Evolutionary conservation across 768 basidiomycete genomes (phyloP), one percentile per base, ranked within the genome.

Genomic region (Lactarius vividus): DNA sequence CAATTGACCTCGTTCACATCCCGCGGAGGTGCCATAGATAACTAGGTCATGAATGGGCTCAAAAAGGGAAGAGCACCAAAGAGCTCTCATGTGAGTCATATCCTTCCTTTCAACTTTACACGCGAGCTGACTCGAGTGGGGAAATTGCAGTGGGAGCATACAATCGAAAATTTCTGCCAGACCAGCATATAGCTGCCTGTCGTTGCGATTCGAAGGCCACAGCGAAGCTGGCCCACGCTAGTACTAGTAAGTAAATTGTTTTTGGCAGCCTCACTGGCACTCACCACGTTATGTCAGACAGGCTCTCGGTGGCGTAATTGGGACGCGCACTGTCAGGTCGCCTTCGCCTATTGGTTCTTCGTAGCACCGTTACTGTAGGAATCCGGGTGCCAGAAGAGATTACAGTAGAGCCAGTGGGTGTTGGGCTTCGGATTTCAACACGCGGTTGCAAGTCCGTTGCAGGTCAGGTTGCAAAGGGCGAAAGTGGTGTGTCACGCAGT

Each of bases 51-150:
- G 13, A 49, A 23, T 35, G 35, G 42, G 18, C 23, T 28, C 18
- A 58, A 57, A 60, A 35, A 29, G 55, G 56, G 33, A 57, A 39
- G 16, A 33, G 35, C 20, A n/a, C 29, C n/a, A 8, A 31, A 9
- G 55, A 15, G 26, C 18, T 7, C 23, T 16, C 39, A n/a, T n/a
- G n/a, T n/a, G n/a, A n/a, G n/a, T n/a, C n/a, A 57, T 44, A 26
- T 20, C 37, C 40, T 16, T 39, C 11, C 20, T 23, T 40, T 37
- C n/a, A 28, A 57, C 49, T 16, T 29, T 20, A 46, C 60, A 37
- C 64, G 16, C 49, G 37, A 35, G 20, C 61, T 66, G 61, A 66
- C 65, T 66, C 65, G 61, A 26, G 61, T 66, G 65, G 20, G 54
- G 54, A 42, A 40, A n/a, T 44, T 44, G n/a, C n/a, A 20, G 10